phyloP scores from a whole-genome alignment of 768 basidiomycete species.

The Tulasnella sp. region DNA sequence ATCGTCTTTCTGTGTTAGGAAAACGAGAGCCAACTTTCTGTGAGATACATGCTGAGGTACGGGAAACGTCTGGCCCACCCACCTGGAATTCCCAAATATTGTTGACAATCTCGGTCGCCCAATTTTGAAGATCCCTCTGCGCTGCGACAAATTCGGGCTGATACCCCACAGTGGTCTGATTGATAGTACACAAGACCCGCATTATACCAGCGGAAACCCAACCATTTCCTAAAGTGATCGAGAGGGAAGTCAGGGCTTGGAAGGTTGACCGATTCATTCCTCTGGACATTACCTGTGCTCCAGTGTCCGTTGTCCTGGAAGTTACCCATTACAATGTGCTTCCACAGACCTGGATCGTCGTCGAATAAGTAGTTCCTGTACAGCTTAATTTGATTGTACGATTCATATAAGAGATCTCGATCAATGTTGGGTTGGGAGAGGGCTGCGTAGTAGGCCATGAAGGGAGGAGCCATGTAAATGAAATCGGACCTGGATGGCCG shows the following conservation, averaged over 20 bases:
- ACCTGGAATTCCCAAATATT: conserved; percentile 64
- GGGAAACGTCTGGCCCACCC: neutral
- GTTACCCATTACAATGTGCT: conserved; percentile 64
- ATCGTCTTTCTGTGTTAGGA: conserved; percentile 25
- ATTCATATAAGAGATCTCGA: conserved; percentile 54
- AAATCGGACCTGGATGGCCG: too few relatives aligned
- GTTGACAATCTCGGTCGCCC: conserved; percentile 67
- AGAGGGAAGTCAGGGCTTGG: neutral
- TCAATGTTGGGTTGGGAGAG: conserved; percentile 44
- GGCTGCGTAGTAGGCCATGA: conserved; percentile 76
- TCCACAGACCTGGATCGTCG: conserved; percentile 58
- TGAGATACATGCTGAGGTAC: neutral
- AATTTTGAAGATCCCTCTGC: conserved; percentile 56
- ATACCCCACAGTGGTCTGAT: conserved; percentile 32
- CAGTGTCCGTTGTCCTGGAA: conserved; percentile 66
- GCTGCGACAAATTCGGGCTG: conserved; percentile 36
- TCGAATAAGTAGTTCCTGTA: conserved; percentile 68
- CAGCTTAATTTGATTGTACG: conserved; percentile 66
- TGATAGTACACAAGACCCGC: conserved; percentile 72
- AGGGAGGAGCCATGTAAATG: conserved; percentile 87
- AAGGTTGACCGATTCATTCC: neutral
- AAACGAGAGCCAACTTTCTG: conserved; percentile 28
- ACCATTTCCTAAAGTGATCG: conserved; percentile 58
- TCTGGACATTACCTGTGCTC: conserved; percentile 59
- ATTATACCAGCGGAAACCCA: conserved; percentile 90